These are phyloP conservation scores for Globisporangium alternatum DNA, from an alignment of 352 stramenopile species.

Conservation along the genomic window DNA sequence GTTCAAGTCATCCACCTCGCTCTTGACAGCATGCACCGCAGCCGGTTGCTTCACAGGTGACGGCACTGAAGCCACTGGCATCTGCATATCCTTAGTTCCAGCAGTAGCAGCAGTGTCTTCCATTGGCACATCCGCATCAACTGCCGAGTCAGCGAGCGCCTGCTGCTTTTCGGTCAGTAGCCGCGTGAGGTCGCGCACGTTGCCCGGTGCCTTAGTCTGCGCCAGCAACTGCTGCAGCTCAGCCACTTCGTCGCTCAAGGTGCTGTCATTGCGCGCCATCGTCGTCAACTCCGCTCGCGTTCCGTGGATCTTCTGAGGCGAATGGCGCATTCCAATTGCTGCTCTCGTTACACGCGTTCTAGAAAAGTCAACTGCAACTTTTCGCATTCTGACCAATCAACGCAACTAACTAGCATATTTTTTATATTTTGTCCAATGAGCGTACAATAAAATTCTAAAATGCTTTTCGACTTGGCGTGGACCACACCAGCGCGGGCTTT, in stretches of 20 bases:
- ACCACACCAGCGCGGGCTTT: constrained; percentile 12
- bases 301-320: neutral
- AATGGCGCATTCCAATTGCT: neutral
- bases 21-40: constrained; percentile 20
- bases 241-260: constrained; percentile 44
- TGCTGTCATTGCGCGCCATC: constrained; percentile 29
- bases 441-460: neutral
- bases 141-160: constrained; percentile 20
- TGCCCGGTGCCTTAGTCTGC: constrained; percentile 50
- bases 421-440: neutral
- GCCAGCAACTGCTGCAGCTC: constrained; percentile 69
- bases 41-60: constrained; percentile 26
- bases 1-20: constrained; percentile 33
- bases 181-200: constrained; percentile 58
- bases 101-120: constrained; percentile 4
- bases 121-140: constrained; percentile 2
- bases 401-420: neutral
- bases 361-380: constrained; percentile 4
- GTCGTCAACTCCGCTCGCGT: neutral
- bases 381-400: neutral
- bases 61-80: constrained; percentile 14
- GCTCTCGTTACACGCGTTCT: neutral
- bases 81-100: constrained; percentile 22
- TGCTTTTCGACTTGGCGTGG: neutral
- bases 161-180: constrained; percentile 63